Evolutionary conservation across 345 rosid genomes (phyloP), one percentile per base, ranked within the genome.

Genomic region (Lepidium didymum): DNA sequence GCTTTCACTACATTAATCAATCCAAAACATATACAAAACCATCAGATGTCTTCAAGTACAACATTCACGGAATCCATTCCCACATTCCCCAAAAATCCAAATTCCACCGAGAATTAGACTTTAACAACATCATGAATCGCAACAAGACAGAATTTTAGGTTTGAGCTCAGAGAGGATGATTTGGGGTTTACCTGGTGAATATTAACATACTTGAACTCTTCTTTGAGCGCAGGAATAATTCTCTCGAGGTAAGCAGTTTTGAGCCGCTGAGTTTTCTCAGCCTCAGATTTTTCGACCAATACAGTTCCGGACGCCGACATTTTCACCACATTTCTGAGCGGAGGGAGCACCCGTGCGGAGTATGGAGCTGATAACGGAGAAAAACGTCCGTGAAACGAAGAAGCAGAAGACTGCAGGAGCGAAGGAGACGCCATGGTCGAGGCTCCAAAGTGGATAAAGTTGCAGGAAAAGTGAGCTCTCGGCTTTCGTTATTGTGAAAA

Each of bases 181-280:
- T 51, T 55, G 53, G 13, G 31, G 4, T 11, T 45, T 72, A 87
- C 97, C 90, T 91, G 95, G 64, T 78, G 95, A 72, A 86, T 81
- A 62, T 89, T 94, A 10, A 86, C 25, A 83, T 91, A 94, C 12
- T 79, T 77, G 75, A 94, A 94, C 83, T 91, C 99, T 12, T 91
- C 93, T 49, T 78, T 81, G 50, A 91, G 95, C 56, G 86, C 67
- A 61, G 99, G 97, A 41, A 91, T 79, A 38, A 94, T 87, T 62
- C 87, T 91, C 68, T 91, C 96, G 2, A 87, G 84, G 76, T 87
- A 91, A 40, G 76, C 82, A 14, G 86, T 73, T 68, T 82, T 89
- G 64, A 94, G 88, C 29, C 97, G 80, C n/a, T 74, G 10, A 44
- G 80, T 56, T 46, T 82, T 94, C 75, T 86, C 91, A 6, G 95